Percentiles rank a stretch among this genome's conserved stretches.
Conservation (phyloP, 2,329 filamentous ascomycete genomes). For the Sphaerulina populicola region DNA sequence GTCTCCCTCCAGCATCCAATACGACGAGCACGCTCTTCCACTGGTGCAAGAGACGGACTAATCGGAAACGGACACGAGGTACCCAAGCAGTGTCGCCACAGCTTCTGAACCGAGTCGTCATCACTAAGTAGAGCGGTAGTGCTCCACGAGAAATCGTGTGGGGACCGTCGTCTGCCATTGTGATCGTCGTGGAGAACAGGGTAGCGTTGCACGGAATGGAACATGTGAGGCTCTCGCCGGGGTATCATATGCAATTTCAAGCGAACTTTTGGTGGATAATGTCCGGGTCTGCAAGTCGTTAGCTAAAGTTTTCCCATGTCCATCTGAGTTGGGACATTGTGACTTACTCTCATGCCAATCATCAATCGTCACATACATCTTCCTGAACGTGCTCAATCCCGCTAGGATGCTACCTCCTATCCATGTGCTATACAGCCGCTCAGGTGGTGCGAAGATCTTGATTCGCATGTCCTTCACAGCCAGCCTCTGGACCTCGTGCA, state of each 20-base stretch:
- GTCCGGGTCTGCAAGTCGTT: constrained; percentile 56
- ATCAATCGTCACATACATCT: constrained; percentile 99
- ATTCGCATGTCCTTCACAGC: constrained; percentile 99
- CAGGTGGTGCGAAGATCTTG: constrained; percentile 96
- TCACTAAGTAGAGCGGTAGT: neutral
- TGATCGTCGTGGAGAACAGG: constrained; percentile 6
- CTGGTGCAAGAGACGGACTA: constrained; percentile 1
- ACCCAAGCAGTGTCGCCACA: neutral
- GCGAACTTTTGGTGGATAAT: constrained; percentile 98
- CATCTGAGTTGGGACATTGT: constrained; percentile 10
- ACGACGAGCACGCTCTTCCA: constrained; percentile 1
- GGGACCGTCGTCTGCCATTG: constrained; percentile 1
- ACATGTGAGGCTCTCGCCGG: constrained; percentile 7
- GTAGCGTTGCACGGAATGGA: constrained; percentile 2
- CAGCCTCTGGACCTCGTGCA: constrained; percentile 84
- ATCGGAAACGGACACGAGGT: constrained; percentile 1
- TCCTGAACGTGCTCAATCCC: constrained; percentile 93
- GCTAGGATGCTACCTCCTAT: constrained; percentile 96
- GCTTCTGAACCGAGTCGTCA: neutral
- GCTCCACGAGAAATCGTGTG: neutral
- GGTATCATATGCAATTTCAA: constrained; percentile 37
- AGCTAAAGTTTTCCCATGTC: constrained; percentile 10
- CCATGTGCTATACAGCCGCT: constrained; percentile 98
- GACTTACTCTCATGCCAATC: constrained; percentile 85
- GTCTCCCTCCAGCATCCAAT: constrained; percentile 1